phyloP scores from a whole-genome alignment of 225 moss, liverwort and hornwort species.

The Physcomitrellopsis africana region DNA sequence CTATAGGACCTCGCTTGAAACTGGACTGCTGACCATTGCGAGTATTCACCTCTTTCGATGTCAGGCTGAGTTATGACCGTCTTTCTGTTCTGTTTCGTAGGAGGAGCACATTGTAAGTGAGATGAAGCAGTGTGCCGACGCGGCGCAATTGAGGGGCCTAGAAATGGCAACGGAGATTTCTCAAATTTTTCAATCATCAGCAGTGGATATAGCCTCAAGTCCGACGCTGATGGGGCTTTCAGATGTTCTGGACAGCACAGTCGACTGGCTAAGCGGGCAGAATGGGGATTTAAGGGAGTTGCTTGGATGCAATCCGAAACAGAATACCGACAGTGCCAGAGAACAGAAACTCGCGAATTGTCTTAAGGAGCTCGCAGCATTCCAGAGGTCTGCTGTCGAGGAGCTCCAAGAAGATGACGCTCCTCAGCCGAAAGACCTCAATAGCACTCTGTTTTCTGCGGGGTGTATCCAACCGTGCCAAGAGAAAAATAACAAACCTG shows the following conservation, averaged over 20 bases:
- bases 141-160: slow-evolving; percentile 17
- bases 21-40: neutral
- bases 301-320: slow-evolving; percentile 9
- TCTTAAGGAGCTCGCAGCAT: slow-evolving; percentile 57
- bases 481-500: slow-evolving; percentile 25
- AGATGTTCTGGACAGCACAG: slow-evolving; percentile 48
- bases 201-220: slow-evolving; percentile 37
- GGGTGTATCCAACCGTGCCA: slow-evolving; percentile 13
- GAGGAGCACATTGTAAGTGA: slow-evolving; percentile 23
- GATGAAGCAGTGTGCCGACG: slow-evolving; percentile 36
- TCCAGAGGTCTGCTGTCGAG: slow-evolving; percentile 38
- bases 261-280: slow-evolving; percentile 39
- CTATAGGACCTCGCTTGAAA: no score
- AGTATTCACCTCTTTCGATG: neutral
- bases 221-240: slow-evolving; percentile 48
- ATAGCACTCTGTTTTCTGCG: slow-evolving; percentile 15
- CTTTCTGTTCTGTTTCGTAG: neutral
- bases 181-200: slow-evolving; percentile 16
- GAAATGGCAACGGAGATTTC: slow-evolving; percentile 13
- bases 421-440: slow-evolving; percentile 44
- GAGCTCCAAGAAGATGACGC: slow-evolving; percentile 36
- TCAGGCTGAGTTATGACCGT: neutral
- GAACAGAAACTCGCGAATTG: slow-evolving; percentile 52
- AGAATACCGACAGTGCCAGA: slow-evolving; percentile 24
- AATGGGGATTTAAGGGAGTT: slow-evolving; percentile 17